A percentile compares a stretch with the other conserved stretches of the same genome.
Conservation (phyloP, 164 flowering plant species). For the Malania oleifera region DNA sequence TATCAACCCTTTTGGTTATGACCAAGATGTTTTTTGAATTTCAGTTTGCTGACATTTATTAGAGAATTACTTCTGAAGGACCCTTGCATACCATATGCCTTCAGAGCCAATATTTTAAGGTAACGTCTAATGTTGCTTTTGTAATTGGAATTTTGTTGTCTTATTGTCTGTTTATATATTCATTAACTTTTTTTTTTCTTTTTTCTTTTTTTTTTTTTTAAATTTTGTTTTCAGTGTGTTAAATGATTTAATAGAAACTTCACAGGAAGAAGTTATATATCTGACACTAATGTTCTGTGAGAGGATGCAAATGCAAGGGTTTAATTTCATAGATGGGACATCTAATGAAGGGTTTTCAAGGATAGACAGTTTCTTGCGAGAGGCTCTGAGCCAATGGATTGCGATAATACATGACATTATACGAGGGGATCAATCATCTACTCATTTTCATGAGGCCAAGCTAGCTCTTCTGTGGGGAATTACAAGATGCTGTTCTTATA, state of each 20-base stretch:
- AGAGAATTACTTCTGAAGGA: conserved; percentile 52
- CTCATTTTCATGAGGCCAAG: conserved; percentile 23
- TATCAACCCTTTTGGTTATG: background rate
- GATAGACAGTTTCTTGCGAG: conserved; percentile 30
- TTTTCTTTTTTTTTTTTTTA: too few species aligned
- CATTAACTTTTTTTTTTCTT: conserved; percentile 17
- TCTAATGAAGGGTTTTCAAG: conserved; percentile 25
- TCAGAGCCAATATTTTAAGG: conserved; percentile 56
- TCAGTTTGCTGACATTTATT: conserved; percentile 67
- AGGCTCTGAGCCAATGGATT: conserved; percentile 32
- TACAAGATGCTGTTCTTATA: conserved; percentile 48
- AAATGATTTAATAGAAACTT: conserved; percentile 40
- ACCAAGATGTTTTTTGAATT: conserved; percentile 14
- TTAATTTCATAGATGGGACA: conserved; percentile 24
- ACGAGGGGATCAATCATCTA: conserved; percentile 17
- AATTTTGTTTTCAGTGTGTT: conserved; percentile 47
- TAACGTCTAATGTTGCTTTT: conserved; percentile 15
- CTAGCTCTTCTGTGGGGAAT: conserved; percentile 73
- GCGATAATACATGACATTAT: conserved; percentile 24
- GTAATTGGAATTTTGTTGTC: background rate
- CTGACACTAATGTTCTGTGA: conserved; percentile 52
- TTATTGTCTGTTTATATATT: background rate
- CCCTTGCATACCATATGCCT: conserved; percentile 29
- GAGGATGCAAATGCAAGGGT: conserved; percentile 26
- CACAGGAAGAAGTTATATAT: conserved; percentile 49